A percentile compares a stretch with the other conserved stretches of the same genome.
These are phyloP conservation scores for Chlamydomonas schloesseri DNA, from an alignment of 139 green algal species.

Conservation along the genomic window DNA sequence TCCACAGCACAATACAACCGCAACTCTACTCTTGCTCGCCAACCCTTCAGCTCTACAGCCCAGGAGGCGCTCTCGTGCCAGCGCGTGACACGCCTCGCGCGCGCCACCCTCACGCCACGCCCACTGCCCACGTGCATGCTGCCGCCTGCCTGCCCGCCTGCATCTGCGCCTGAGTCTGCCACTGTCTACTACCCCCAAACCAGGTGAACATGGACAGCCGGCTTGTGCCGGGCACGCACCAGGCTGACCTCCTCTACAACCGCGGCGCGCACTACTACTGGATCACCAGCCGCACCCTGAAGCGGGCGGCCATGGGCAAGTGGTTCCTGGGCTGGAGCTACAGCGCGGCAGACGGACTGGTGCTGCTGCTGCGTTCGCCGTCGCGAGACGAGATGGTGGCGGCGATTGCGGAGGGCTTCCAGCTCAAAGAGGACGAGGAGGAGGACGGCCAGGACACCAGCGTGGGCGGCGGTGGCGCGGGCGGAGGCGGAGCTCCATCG, in stretches of 20 bases:
- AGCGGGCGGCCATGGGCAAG: conserved; percentile 37
- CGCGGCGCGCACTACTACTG: conserved; percentile 47
- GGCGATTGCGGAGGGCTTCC: conserved; percentile 20
- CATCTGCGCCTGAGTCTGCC: too few relatives aligned
- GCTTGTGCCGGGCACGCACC: not conserved
- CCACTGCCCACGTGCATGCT: too few relatives aligned
- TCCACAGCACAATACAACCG: too few relatives aligned
- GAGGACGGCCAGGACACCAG: not conserved
- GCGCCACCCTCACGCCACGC: too few relatives aligned
- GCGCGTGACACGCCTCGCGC: too few relatives aligned
- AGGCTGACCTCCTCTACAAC: conserved; percentile 41
- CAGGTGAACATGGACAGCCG: conserved; percentile 32
- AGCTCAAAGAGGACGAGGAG: conserved; percentile 21
- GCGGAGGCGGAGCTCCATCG: not conserved
- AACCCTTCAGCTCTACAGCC: too few relatives aligned
- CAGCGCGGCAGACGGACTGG: not conserved
- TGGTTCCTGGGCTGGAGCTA: conserved; percentile 39
- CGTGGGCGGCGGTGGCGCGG: not conserved
- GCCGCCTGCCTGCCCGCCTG: too few relatives aligned
- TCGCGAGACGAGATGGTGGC: conserved; percentile 32
- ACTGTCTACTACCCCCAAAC: too few relatives aligned
- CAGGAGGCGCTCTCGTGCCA: too few relatives aligned
- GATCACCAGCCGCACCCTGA: conserved; percentile 40
- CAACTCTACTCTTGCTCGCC: too few relatives aligned
- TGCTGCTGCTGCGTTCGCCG: conserved; percentile 34